Base-by-base conservation (phyloP, 2,329 filamentous ascomycete genomes). In the Aspergillus versicolor region DNA sequence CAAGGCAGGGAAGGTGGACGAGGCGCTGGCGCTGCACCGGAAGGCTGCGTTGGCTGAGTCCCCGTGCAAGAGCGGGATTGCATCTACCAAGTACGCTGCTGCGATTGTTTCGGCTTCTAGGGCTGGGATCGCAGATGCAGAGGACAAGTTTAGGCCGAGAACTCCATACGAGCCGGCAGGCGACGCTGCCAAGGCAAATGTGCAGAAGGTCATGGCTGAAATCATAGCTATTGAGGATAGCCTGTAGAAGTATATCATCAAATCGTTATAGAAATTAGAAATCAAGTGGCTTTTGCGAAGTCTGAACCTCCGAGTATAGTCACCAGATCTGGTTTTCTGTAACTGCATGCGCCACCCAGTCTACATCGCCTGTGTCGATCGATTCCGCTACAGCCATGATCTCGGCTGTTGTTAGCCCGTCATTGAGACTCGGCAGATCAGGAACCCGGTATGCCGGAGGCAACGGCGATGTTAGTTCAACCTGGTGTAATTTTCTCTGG, bases 21-120 rank as follows among this genome's bases (percentile, higher is more conserved):
- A 88, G 65, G 88, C 87, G 1, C 63, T 88, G 59, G 77, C 75
- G 49, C 68, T 90, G 67, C 87, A 90, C 64, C 75, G 79, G 55
- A 82, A 81, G 67, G 84, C 86, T 0, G 85, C 87, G 5, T 72
- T 89, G 52, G 87, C 87, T 0, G 88, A 90, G 70, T 82, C 81
- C 55, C 82, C 84, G 1, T 84, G 82, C 65, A 89, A 90, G 73
- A 79, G 80, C 7, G 87, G 87, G 5, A 87, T 90, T 63, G 86
- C 85, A 8, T 79, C 79, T 2, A 84, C 83, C 19, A 90, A 90
- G 73, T 89, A 87, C 67, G 88, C 86, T 0, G 85, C 84, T 0
- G 81, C 84, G 2, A 72, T 85, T 37, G 84, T 81, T 61, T 84
- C 84, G 37, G 88, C 85, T 2, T 79, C 72, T 55, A 71, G 73